Evolutionary conservation across 169 alveolate genomes (phyloP).

Genomic region (Ichthyophthirius multifiliis): DNA sequence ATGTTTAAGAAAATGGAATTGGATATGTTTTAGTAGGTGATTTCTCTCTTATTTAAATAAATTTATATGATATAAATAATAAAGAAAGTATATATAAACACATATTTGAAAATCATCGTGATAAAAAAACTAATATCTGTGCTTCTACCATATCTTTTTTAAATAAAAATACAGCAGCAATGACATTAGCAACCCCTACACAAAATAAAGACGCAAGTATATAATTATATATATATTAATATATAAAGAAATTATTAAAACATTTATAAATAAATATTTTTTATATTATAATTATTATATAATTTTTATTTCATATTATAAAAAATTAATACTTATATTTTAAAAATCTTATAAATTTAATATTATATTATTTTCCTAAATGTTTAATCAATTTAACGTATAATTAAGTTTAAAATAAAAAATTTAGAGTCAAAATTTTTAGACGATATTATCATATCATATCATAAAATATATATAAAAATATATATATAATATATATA

Average conservation of each 20-base stretch:
- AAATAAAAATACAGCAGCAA: background rate
- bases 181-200: background rate
- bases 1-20: constrained; percentile 19
- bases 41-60: background rate
- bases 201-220: constrained; percentile 12
- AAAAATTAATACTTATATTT: too few relatives aligned
- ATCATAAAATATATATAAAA: too few relatives aligned
- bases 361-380: too few relatives aligned
- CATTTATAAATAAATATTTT: background rate
- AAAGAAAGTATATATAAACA: background rate
- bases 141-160: background rate
- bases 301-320: too few relatives aligned
- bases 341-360: too few relatives aligned
- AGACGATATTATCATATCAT: background rate
- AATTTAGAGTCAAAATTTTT: too few relatives aligned
- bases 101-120: background rate
- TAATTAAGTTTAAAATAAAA: too few relatives aligned
- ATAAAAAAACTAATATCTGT: background rate
- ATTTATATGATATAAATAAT: background rate
- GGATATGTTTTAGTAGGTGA: constrained; percentile 22
- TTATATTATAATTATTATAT: background rate
- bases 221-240: background rate
- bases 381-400: too few relatives aligned
- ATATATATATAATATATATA: background rate
- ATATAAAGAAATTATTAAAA: too few relatives aligned